Base-by-base conservation (phyloP, 2,329 filamentous ascomycete species). In the Fusarium cyanostomum region DNA sequence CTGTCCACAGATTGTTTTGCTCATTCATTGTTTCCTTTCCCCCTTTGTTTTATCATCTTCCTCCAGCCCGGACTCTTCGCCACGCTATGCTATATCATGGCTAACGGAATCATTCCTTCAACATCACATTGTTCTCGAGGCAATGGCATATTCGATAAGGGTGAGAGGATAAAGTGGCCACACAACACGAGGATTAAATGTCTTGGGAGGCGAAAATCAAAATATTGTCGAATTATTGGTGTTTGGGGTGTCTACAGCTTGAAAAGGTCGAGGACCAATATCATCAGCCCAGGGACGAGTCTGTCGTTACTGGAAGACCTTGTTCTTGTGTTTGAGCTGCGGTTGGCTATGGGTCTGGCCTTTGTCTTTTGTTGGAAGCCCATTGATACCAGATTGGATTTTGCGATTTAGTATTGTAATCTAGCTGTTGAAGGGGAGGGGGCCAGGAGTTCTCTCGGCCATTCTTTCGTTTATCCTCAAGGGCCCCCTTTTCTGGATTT, bases 301-400 rank as follows among this genome's bases (percentile, higher is more conserved):
- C 41, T 33, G 37, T 51, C 37, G 10, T 21, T 51, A 51, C 37
- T 27, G 42, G 37, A 11, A 50, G 35, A 30, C 39, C 27, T 54
- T 48, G 12, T n/a, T 34, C 24, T 27, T 35, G 12, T 59, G 35
- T 42, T 26, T 60, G n/a, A 39, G 28, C 27, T 34, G 48, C 24
- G 45, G 41, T 52, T 46, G 41, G 37, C n/a, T 38, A 35, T 39
- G 31, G 51, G 18, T 33, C 7, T 13, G 46, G 21, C 33, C 39
- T 24, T 54, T 60, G 44, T 65, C 37, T 52, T 18, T 27, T 38
- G 15, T 44, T 41, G 43, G 52, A n/a, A 52, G 21, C 24, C 35
- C 30, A 35, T 48, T 66, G 62, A 64, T 66, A 64, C 63, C 59
- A 66, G 56, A 66, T 64, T 66, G 63, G 51, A 64, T 59, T 21